A percentile compares a stretch with the other conserved stretches of the same genome.
phyloP scores from a whole-genome alignment of 345 rosid genomes.

The Eucalyptus regnans region DNA sequence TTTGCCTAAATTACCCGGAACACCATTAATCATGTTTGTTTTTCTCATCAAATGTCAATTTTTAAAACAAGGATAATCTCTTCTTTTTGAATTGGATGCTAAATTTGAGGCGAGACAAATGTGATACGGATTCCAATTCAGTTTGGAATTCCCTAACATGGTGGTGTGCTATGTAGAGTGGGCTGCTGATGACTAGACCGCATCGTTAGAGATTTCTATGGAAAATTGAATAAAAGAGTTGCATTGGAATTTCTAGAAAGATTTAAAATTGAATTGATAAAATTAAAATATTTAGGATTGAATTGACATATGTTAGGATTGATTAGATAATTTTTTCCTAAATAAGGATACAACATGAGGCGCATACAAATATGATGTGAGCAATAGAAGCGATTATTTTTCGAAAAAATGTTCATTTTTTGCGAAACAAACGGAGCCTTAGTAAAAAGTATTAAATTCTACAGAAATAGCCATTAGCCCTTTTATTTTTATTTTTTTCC shows the following conservation, averaged over 20 bases:
- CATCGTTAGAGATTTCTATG: rapidly evolving
- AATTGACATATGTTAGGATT: not conserved
- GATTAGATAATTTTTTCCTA: not conserved
- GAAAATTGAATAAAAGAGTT: not conserved
- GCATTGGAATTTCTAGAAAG: not conserved
- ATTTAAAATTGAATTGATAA: not conserved
- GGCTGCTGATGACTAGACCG: not conserved
- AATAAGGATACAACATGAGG: not conserved
- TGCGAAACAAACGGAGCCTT: rapidly evolving
- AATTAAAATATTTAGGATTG: not conserved
- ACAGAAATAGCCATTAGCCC: not conserved
- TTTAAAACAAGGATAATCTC: not conserved
- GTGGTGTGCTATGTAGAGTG: too few species aligned
- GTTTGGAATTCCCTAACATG: not conserved
- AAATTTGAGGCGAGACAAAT: not conserved
- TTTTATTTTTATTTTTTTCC: not conserved
- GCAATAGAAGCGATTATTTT: too few species aligned
- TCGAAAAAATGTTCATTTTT: too few species aligned
- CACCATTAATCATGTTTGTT: not conserved
- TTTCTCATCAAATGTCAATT: not conserved
- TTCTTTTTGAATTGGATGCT: not conserved
- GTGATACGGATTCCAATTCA: not conserved
- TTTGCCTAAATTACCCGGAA: not conserved
- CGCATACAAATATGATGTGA: not conserved
- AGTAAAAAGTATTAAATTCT: not conserved